These are phyloP conservation scores for Thielaviopsis populi DNA, from an alignment of 2,329 filamentous ascomycete species.

Conservation along the genomic window DNA sequence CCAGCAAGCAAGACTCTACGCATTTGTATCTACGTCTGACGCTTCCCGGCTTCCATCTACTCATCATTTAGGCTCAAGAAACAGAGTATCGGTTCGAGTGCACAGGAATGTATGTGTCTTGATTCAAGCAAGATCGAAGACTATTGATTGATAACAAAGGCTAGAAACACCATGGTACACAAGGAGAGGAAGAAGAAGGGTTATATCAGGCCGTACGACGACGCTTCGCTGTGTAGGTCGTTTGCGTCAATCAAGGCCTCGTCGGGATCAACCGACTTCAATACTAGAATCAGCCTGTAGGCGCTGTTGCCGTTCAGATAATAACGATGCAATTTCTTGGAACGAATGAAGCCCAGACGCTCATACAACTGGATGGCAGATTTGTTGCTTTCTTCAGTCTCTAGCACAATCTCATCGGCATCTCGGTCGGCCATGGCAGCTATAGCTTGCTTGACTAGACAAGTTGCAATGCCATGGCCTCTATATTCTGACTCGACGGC, in stretches of 20 bases:
- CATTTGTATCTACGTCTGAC: too few relatives aligned
- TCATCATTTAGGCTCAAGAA: slow-evolving; percentile 14
- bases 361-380: slow-evolving; percentile 89
- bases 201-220: neutral
- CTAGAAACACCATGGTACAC: neutral
- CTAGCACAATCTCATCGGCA: slow-evolving; percentile 88
- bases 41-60: slow-evolving; percentile 31
- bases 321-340: slow-evolving; percentile 85
- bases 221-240: neutral
- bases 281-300: slow-evolving; percentile 69
- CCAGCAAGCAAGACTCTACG: too few relatives aligned
- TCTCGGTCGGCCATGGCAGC: slow-evolving; percentile 73
- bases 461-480: slow-evolving; percentile 74
- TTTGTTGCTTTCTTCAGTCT: slow-evolving; percentile 87
- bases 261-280: slow-evolving; percentile 39
- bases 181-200: neutral
- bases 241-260: neutral
- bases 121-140: neutral
- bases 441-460: slow-evolving; percentile 76
- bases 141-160: neutral
- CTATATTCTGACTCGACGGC: slow-evolving; percentile 72
- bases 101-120: too few relatives aligned
- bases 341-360: slow-evolving; percentile 75
- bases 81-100: neutral
- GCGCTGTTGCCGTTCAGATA: slow-evolving; percentile 95